Base-by-base conservation (phyloP, 139 green algal species). In the Coccomyxa sp. region DNA sequence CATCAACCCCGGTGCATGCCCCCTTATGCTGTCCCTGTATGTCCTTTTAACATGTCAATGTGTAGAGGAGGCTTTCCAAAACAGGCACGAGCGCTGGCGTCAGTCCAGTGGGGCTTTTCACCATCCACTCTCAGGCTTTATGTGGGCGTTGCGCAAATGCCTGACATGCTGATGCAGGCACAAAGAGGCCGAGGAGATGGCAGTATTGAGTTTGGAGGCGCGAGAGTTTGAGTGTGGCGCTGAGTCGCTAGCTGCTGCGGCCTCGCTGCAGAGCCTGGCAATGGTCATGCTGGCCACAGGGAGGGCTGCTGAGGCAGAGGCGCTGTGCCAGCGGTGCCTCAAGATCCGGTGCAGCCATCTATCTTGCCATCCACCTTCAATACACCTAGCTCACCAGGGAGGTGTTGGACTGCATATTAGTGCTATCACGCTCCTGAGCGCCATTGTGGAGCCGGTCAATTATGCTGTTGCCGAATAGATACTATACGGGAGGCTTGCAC, bases 181-280 rank as follows among this genome's bases (percentile, higher is more conserved):
- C 39, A 40, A 70, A 39, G 68, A 80, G 68, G 79, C 79, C 31
- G 79, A 83, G 68, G 58, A 18, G 29, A 8, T 55, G 10, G 40
- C 36, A 27, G 34, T 74, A 12, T 31, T 38, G 39, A 55, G 58
- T 12, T 29, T 77, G 41, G 40, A 34, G 39, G 74, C 76, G 38
- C 33, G 79, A 27, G 79, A 83, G 74, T 31, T n/a, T 34, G 24
- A 39, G 22, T 75, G 69, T 39, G 79, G 79, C 8, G 44, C 74
- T 2, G 74, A 80, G 55, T 73, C 74, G n/a, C 68, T 44, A 33
- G 40, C 34, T 33, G 29, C 10, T 39, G 44, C 40, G 40, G 34
- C 68, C 73, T 58, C 74, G n/a, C 68, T 83, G 0, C 41, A 44
- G 34, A 72, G 39, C 39, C 74, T 83, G 40, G 74, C 79, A 0